A percentile compares a stretch with the other conserved stretches of the same genome.
phyloP scores from a whole-genome alignment of 2,329 filamentous ascomycete species.

The Fusarium euwallaceae region DNA sequence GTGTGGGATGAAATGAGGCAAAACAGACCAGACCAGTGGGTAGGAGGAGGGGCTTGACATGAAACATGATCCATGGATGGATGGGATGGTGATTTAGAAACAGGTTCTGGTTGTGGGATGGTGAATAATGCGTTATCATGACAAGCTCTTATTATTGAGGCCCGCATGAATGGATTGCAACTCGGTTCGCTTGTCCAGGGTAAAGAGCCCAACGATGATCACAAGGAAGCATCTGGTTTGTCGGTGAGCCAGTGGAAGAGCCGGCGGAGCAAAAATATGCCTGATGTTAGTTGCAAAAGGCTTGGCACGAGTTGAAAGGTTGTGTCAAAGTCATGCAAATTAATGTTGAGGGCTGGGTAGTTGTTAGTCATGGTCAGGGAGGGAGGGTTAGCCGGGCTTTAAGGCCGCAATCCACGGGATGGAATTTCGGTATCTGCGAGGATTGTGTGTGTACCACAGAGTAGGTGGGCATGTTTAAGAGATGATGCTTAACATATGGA shows the following conservation, averaged over 20 bases:
- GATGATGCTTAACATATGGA: not conserved
- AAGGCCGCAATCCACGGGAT: constrained; percentile 7
- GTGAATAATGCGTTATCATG: constrained; percentile 1
- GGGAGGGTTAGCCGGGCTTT: constrained; percentile 15
- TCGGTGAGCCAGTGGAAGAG: constrained; percentile 28
- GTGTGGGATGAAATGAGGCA: not conserved
- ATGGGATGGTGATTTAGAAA: not conserved
- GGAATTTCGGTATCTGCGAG: not conserved
- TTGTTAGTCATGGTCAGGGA: constrained; percentile 42
- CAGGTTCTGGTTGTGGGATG: not conserved
- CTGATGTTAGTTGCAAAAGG: constrained; percentile 30
- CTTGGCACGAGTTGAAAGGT: constrained; percentile 37
- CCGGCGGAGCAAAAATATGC: constrained; percentile 30
- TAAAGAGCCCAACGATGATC: not conserved
- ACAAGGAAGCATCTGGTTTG: constrained; percentile 5
- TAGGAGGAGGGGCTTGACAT: not conserved
- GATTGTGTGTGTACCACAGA: not conserved
- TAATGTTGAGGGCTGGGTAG: constrained; percentile 15
- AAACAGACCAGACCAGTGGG: not conserved
- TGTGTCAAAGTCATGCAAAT: constrained; percentile 48
- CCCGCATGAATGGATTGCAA: not conserved
- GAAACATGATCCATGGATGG: not conserved
- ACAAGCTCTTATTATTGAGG: not conserved
- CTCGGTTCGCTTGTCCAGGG: not conserved
- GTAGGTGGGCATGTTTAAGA: not conserved